Base-by-base conservation (phyloP, 2,329 filamentous ascomycete genomes). In the Geosmithia morbida region DNA sequence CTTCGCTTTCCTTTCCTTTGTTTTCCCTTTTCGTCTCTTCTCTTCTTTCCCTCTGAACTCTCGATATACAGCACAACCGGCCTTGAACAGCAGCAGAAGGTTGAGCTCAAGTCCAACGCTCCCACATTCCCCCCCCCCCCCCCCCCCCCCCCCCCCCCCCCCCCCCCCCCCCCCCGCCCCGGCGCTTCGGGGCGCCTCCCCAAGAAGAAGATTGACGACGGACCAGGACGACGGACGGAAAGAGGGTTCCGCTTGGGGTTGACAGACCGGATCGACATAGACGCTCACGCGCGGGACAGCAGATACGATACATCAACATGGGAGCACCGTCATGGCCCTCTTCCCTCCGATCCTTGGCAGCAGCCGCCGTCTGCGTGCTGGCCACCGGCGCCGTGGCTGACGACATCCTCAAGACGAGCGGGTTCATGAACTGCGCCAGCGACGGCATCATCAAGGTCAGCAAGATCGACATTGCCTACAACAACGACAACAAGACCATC, bases 361-460 rank as follows among this genome's bases (percentile, higher is more conserved):
- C 65, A 49, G 55, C 63, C 47, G 60, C 67, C 18, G 48, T 54
- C 13, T 57, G 61, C 46, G 59, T 61, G 46, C 58, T 72, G 43
- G 55, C 61, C 16, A 61, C 60, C 45, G 65, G 70, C 49, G 82
- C 74, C 47, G 60, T 84, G 50, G 85, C 77, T 48, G 72, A 68
- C 51, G 80, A 90, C 55, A 70, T 94, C 49, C 76, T 98, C 49
- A 77, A 82, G 59, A 96, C 89, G 20, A 77, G 75, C 52, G 86
- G 88, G 50, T 94, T 92, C 67, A 78, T 72, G 57, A 80, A 81
- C 53, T 97, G 92, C 65, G 61, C 59, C 39, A 59, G 60, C 46
- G 64, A 72, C 29, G 43, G 58, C 56, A 74, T 56, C 62, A 70
- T 97, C 56, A 74, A 73, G 51, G 82, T 96, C 47, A 71, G 87